Evolutionary conservation across 176 grass and related monocot genomes (phyloP).

Genomic region (Lolium perenne): DNA sequence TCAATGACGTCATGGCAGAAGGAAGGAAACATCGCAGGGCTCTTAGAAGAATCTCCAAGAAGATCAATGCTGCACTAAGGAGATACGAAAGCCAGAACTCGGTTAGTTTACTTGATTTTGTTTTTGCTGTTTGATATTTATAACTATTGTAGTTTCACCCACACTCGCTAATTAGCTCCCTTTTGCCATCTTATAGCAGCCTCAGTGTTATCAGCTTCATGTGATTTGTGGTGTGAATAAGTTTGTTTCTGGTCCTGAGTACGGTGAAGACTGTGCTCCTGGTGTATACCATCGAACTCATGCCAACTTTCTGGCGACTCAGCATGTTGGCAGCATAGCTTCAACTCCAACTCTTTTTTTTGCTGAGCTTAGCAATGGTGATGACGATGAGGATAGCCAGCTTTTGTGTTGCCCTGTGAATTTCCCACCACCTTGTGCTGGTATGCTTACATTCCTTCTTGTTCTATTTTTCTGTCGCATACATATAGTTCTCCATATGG

Average conservation of each 20-base stretch:
- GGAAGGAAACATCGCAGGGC: not conserved
- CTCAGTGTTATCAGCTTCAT: not conserved
- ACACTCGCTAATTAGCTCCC: not conserved
- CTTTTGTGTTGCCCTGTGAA: slow-evolving; percentile 12
- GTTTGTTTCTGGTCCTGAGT: slow-evolving; percentile 1
- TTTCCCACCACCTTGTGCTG: not conserved
- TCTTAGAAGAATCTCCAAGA: not conserved
- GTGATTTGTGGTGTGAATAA: not conserved
- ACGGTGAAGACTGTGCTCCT: not conserved
- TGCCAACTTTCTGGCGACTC: slow-evolving; percentile 24
- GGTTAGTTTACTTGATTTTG: slow-evolving; percentile 10
- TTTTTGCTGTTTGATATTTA: not conserved
- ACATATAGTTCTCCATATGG: not conserved
- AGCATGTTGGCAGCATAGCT: not conserved
- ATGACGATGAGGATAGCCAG: not conserved
- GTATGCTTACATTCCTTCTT: not conserved
- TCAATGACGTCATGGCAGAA: not conserved
- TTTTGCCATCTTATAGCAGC: not conserved
- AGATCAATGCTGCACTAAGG: slow-evolving; percentile 13
- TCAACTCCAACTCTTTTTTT: slow-evolving; percentile 1
- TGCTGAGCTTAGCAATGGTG: not conserved
- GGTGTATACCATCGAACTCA: not conserved
- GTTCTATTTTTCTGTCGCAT: not conserved
- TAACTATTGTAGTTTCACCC: not conserved
- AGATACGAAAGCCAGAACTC: not conserved